Percentiles rank a stretch among this genome's conserved stretches.
These are phyloP conservation scores for Paramecium sexaurelia DNA, from an alignment of 73 alveolate genomes.

Conservation along the genomic window DNA sequence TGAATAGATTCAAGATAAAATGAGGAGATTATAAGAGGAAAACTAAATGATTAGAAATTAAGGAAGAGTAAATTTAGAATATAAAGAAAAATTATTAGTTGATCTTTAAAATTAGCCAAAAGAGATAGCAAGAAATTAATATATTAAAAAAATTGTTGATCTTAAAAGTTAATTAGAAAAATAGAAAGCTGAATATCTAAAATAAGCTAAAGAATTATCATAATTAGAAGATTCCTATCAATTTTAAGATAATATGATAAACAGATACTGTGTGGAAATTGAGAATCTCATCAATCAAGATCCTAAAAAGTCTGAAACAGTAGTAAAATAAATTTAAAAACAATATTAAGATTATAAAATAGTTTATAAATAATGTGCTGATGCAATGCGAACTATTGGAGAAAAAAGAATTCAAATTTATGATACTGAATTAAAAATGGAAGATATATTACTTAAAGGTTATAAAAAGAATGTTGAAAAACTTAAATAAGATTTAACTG, in stretches of 20 bases:
- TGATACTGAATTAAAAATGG: conserved; percentile 33
- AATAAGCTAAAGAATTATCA: background rate
- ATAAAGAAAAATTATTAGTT: conserved; percentile 5
- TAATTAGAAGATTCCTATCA: background rate
- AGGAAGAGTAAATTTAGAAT: conserved; percentile 33
- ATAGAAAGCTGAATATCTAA: background rate
- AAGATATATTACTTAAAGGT: background rate
- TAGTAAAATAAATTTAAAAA: background rate
- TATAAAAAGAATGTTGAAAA: conserved; percentile 52
- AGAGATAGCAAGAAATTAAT: conserved; percentile 19
- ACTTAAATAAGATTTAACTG: background rate
- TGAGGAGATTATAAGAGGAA: conserved; percentile 54
- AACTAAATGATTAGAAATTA: conserved; percentile 46
- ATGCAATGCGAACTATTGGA: background rate
- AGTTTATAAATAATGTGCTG: background rate
- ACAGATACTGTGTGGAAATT: conserved; percentile 5
- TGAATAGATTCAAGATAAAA: conserved; percentile 18
- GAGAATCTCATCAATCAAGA: conserved; percentile 44
- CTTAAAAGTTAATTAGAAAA: background rate
- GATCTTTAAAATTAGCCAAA: background rate
- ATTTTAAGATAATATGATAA: conserved; percentile 32
- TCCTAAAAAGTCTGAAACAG: conserved; percentile 34
- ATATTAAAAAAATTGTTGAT: conserved; percentile 18
- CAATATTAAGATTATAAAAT: conserved; percentile 22
- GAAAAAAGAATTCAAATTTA: conserved; percentile 29